These are phyloP conservation scores for Fusarium bactridioides DNA, from an alignment of 2,329 filamentous ascomycete genomes.

Conservation along the genomic window DNA sequence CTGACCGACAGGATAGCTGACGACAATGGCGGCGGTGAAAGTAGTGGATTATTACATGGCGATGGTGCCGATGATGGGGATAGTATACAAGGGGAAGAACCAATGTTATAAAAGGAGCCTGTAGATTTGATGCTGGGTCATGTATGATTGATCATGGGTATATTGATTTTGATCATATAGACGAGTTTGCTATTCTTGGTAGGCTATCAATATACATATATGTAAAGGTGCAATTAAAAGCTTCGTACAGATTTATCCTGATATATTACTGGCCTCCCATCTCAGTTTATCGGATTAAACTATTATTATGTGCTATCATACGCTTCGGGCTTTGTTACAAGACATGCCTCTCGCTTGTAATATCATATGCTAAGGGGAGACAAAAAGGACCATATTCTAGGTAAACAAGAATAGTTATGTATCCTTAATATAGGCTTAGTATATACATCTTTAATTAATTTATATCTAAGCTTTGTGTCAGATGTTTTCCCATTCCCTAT, in stretches of 20 bases:
- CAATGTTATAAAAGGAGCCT: slow-evolving; percentile 36
- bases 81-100: slow-evolving; percentile 39
- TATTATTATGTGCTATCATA: not conserved
- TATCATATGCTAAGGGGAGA: not conserved
- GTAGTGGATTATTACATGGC: slow-evolving; percentile 52
- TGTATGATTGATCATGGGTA: slow-evolving; percentile 1
- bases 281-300: not conserved
- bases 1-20: slow-evolving; percentile 42
- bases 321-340: not conserved
- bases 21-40: slow-evolving; percentile 51
- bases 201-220: not conserved
- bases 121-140: slow-evolving; percentile 2
- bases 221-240: too few species aligned
- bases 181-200: not conserved
- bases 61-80: slow-evolving; percentile 47
- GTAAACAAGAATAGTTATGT: not conserved
- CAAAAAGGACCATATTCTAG: not conserved
- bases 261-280: not conserved
- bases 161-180: slow-evolving; percentile 3
- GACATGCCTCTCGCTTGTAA: not conserved
- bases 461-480: not conserved
- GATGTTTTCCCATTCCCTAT: not conserved
- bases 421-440: not conserved
- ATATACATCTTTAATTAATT: not conserved
- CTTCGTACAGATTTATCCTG: not conserved